Evolutionary conservation across 805 yeast genomes (phyloP).

Genomic region (Starmerella bombicola): DNA sequence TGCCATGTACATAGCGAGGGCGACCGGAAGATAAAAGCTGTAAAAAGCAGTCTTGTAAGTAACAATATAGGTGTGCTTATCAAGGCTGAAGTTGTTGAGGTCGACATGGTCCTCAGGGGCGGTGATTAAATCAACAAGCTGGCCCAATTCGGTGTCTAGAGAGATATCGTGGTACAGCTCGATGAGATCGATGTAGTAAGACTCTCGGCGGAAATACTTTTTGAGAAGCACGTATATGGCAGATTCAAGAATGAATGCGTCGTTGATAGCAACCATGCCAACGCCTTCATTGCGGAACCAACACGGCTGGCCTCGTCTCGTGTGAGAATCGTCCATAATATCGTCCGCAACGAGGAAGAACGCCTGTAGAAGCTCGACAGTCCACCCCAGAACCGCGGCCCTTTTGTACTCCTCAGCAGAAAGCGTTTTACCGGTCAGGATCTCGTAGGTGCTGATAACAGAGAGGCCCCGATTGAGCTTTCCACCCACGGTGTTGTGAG

Average conservation of each 20-base stretch:
- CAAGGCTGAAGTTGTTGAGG: conserved; percentile 69
- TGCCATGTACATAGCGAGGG: conserved; percentile 86
- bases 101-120: conserved; percentile 96
- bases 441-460: conserved; percentile 81
- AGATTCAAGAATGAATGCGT: conserved; percentile 91
- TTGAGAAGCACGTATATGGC: conserved; percentile 81
- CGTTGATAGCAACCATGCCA: conserved; percentile 90
- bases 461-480: conserved; percentile 92
- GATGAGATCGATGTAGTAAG: conserved; percentile 75
- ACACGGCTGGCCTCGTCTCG: conserved; percentile 97
- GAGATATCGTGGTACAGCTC: conserved; percentile 96
- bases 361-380: conserved; percentile 87
- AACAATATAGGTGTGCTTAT: conserved; percentile 89
- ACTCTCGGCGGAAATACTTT: conserved; percentile 70
- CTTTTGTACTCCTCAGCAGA: conserved; percentile 59
- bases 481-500: conserved; percentile 92
- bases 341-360: conserved; percentile 96
- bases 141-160: conserved; percentile 95
- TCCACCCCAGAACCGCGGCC: conserved; percentile 88
- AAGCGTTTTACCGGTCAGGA: conserved; percentile 57
- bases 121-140: conserved; percentile 84
- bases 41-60: conserved; percentile 95
- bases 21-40: conserved; percentile 94
- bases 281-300: conserved; percentile 79
- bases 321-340: conserved; percentile 92